These are phyloP conservation scores for Vachellia pachyceras DNA, from an alignment of 306 rosid genomes.

Conservation along the genomic window DNA sequence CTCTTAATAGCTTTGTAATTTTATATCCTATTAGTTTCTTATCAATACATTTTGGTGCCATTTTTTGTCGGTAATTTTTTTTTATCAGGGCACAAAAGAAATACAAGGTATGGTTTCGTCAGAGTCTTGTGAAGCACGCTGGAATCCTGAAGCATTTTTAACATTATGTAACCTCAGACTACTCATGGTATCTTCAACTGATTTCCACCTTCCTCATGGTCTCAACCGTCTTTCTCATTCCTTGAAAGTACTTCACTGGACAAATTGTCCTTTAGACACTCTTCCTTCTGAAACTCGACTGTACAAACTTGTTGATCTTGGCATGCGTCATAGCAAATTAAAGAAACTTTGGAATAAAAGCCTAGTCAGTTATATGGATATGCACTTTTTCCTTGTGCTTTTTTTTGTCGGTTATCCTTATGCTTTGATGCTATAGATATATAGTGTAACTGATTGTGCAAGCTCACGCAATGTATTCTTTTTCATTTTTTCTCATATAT, in stretches of 20 bases:
- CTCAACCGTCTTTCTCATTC: slow-evolving; percentile 5
- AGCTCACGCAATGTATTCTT: too few species aligned
- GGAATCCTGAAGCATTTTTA: not conserved
- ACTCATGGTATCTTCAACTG: slow-evolving; percentile 26
- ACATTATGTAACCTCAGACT: slow-evolving; percentile 17
- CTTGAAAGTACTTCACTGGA: not conserved
- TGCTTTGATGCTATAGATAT: not conserved
- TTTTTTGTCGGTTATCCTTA: too few species aligned
- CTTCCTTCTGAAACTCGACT: not conserved
- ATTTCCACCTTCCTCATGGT: not conserved
- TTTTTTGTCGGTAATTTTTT: not conserved
- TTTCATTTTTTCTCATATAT: not conserved
- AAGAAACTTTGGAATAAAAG: not conserved
- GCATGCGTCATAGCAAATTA: not conserved
- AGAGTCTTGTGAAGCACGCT: not conserved
- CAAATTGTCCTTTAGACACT: not conserved
- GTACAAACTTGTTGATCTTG: not conserved
- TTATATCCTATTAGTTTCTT: too few species aligned
- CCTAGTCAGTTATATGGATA: not conserved
- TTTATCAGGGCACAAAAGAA: not conserved
- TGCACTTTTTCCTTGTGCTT: too few species aligned
- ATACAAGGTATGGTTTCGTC: not conserved
- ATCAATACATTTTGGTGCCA: too few species aligned
- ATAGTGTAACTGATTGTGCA: too few species aligned
- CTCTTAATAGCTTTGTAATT: too few species aligned